Percentiles rank a stretch among this genome's conserved stretches.
These are phyloP conservation scores for Mycena crocata DNA, from an alignment of 768 basidiomycete species.

Conservation along the genomic window DNA sequence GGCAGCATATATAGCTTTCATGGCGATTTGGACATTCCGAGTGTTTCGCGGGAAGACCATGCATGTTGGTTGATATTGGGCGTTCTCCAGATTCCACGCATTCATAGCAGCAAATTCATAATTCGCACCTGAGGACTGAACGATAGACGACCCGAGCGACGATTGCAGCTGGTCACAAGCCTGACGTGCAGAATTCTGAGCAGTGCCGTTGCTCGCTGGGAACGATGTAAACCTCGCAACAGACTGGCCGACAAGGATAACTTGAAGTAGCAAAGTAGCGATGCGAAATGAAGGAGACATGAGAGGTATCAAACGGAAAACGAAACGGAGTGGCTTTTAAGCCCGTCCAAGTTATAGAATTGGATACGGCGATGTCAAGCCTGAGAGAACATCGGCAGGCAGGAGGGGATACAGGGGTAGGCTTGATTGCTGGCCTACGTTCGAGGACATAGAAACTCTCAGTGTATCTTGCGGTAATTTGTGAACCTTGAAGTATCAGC, in stretches of 20 bases:
- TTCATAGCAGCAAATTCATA: conserved; percentile 22
- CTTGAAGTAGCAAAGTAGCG: not conserved
- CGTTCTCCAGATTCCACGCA: conserved; percentile 36
- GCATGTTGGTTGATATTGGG: conserved; percentile 31
- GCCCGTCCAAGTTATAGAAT: not conserved
- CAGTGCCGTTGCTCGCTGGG: conserved; percentile 6
- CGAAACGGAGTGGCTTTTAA: not conserved
- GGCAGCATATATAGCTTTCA: conserved; percentile 35
- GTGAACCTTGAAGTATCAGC: too few species aligned
- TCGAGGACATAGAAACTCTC: not conserved
- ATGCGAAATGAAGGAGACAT: conserved; percentile 6
- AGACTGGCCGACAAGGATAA: not conserved
- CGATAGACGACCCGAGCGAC: conserved; percentile 19
- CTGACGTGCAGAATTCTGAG: conserved; percentile 12
- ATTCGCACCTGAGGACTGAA: conserved; percentile 14
- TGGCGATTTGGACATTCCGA: conserved; percentile 35
- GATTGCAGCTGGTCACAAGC: conserved; percentile 20
- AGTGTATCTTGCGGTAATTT: too few species aligned
- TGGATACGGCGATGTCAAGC: not conserved
- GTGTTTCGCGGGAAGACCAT: conserved; percentile 34
- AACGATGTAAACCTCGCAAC: conserved; percentile 5
- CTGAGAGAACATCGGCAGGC: conserved; percentile 4
- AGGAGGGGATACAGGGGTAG: not conserved
- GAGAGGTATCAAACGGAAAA: not conserved
- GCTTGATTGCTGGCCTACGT: not conserved